Evolutionary conservation across 2,329 filamentous ascomycete genomes (phyloP).

Genomic region (Escovopsis sp.): DNA sequence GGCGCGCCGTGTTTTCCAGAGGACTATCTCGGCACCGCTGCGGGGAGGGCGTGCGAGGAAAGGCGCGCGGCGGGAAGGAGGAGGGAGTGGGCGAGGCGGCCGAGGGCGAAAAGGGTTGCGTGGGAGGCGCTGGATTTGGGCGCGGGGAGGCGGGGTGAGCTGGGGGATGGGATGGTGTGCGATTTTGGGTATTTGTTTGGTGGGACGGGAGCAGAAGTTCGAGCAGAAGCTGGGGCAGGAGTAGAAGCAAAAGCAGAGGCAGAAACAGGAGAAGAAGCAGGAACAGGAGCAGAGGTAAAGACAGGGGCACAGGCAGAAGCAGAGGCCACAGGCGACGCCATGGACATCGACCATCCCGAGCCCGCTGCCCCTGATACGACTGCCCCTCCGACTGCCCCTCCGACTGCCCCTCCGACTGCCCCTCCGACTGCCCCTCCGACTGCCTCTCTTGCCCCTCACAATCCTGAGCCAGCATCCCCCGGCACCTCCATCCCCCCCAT

Average conservation of each 20-base stretch:
- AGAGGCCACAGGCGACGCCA: constrained; percentile 13
- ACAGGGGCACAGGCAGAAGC: constrained; percentile 10
- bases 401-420: too few species aligned
- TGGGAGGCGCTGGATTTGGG: constrained; percentile 65
- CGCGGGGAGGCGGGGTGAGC: constrained; percentile 58
- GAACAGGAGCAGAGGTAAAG: too few species aligned
- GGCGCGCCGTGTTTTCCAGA: constrained; percentile 70
- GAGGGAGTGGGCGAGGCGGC: constrained; percentile 59
- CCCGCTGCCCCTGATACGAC: neutral
- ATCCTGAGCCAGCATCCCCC: too few species aligned
- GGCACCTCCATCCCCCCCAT: constrained; percentile 4
- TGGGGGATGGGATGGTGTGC: constrained; percentile 69
- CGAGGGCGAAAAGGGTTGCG: constrained; percentile 65
- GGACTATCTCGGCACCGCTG: constrained; percentile 65
- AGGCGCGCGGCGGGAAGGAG: constrained; percentile 55
- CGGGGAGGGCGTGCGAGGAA: constrained; percentile 65
- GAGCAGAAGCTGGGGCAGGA: constrained; percentile 5
- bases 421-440: neutral
- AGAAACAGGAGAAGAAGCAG: too few species aligned
- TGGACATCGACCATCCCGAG: constrained; percentile 15
- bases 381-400: neutral
- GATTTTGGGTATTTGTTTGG: constrained; percentile 62
- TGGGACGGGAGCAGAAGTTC: constrained; percentile 7
- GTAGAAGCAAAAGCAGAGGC: neutral
- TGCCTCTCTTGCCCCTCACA: constrained; percentile 1